These are phyloP conservation scores for Capsicum rhomboideum DNA, from an alignment of 257 asterid species.

Conservation along the genomic window DNA sequence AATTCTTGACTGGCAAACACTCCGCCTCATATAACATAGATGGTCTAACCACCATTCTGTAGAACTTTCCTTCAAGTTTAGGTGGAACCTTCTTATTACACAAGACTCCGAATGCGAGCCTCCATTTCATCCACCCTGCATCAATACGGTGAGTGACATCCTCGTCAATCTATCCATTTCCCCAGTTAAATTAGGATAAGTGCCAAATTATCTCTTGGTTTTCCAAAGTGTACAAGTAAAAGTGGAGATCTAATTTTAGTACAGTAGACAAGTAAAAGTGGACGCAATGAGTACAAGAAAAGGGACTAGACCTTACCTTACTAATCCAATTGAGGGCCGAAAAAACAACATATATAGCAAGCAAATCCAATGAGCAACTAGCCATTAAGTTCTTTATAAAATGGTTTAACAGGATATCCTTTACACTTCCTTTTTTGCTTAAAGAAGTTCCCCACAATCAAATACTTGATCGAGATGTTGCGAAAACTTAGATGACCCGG, in stretches of 20 bases:
- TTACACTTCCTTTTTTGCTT: not conserved
- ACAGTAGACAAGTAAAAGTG: not conserved
- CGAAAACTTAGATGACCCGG: not conserved
- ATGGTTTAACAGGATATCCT: not conserved
- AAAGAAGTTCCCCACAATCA: not conserved
- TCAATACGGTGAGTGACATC: no score
- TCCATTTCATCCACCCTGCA: no score
- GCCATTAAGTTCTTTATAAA: not conserved
- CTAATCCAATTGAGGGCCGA: not conserved
- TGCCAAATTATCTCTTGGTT: not conserved
- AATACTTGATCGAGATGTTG: not conserved
- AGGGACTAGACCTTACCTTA: not conserved
- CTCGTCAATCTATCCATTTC: no score
- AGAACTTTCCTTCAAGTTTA: no score
- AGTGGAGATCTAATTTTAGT: not conserved
- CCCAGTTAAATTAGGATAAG: not conserved
- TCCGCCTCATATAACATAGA: no score
- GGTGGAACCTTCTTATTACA: no score
- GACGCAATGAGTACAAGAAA: not conserved
- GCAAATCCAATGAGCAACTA: not conserved
- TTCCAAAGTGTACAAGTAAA: not conserved
- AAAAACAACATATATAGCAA: not conserved
- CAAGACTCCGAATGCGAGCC: no score
- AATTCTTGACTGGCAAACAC: no score
- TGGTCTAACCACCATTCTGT: no score